A percentile compares a stretch with the other conserved stretches of the same genome.
phyloP scores from a whole-genome alignment of 2,329 filamentous ascomycete species.

The Byssoonygena ceratinophila region DNA sequence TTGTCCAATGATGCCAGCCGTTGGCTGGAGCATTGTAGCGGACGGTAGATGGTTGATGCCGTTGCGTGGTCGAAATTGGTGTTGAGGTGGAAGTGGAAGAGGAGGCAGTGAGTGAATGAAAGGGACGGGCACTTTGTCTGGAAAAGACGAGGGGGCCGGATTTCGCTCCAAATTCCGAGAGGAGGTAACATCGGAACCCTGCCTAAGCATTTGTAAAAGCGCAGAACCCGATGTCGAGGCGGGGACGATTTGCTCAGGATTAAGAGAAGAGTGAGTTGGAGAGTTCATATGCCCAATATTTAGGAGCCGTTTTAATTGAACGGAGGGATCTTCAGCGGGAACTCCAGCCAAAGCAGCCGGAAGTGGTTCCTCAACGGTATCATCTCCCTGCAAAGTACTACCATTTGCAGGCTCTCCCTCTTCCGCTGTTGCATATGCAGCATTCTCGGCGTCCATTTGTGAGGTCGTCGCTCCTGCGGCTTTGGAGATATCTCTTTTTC shows the following conservation, averaged over 20 bases:
- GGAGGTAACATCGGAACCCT: conserved; percentile 27
- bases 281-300: conserved; percentile 30
- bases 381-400: conserved; percentile 17
- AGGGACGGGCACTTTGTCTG: not conserved
- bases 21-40: not conserved
- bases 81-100: not conserved
- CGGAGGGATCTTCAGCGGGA: conserved; percentile 36
- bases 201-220: conserved; percentile 47
- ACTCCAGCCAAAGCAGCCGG: conserved; percentile 36
- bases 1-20: not conserved
- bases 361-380: conserved; percentile 17
- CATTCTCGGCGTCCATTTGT: conserved; percentile 16
- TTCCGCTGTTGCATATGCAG: conserved; percentile 15
- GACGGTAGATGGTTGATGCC: not conserved
- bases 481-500: conserved; percentile 51
- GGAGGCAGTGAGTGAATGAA: not conserved
- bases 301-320: conserved; percentile 43
- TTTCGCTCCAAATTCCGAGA: conserved; percentile 16
- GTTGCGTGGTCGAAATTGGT: not conserved
- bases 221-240: conserved; percentile 38
- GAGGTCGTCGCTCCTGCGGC: conserved; percentile 43
- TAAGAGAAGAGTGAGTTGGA: conserved; percentile 4
- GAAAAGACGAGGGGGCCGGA: not conserved
- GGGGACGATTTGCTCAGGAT: conserved; percentile 10
- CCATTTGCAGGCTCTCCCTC: conserved; percentile 18